Evolutionary conservation across 352 stramenopile species (phyloP), one percentile per base, ranked within the genome.

Genomic region (Phytophthora megakarya): DNA sequence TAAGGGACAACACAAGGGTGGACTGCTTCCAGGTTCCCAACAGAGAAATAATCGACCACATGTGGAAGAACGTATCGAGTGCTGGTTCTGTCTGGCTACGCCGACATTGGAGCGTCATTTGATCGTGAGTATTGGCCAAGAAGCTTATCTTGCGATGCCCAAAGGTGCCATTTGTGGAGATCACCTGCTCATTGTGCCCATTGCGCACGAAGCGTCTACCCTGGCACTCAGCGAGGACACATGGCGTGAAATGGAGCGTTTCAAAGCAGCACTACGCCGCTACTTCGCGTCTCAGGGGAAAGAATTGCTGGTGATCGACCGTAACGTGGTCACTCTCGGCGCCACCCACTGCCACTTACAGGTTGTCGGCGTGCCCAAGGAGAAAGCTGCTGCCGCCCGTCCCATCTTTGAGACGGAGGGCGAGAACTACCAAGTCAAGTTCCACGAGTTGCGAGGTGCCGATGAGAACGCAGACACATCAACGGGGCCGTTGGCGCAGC

Each of bases 1-100:
- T 2, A 80, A 80, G 26, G 81, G 84, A 1, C 77, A 87, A 47
- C 79, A 77, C 8, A 73, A 79, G 6, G 73, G 67, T 19, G 77
- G 75, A 1, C 39, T 89, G 19, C 56, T 77, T 18, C 67, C 65
- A 15, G 57, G 55, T 37, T 57, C 54, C 4, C 62, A 66, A 23
- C 65, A 73, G 13, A 67, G 63, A 21, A 67, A 69, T 9, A 65
- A 76, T 50, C 56, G 65, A 0, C 63, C 67, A 19, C 60, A 45
- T 11, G 71, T 92, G 1, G 72, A 78, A 2, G 71, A 90, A 11
- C 86, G 86, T n/a, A 77, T 67, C 10, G 86, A 94, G 67, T 94
- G 86, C 75, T 94, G 86, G 86, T 94, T 94, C 57, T 94, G 86
- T 45, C 67, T 94, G 18, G 80, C 86, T 9, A 94, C 86, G 13